phyloP scores from a whole-genome alignment of 2,329 filamentous ascomycete species.

The Xylariales sp. region DNA sequence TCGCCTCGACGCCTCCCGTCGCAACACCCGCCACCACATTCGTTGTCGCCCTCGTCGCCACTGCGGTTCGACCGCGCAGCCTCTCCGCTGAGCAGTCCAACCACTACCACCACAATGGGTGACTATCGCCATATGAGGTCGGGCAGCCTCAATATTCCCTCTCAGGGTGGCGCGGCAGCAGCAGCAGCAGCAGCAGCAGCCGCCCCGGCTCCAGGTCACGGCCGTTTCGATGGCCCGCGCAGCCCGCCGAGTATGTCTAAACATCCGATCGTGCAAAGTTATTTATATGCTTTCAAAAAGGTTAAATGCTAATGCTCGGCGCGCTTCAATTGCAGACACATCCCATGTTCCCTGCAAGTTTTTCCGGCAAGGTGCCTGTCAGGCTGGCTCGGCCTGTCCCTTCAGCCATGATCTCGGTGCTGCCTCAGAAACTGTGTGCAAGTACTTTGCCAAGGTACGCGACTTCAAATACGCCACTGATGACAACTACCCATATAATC shows the following conservation, averaged over 20 bases:
- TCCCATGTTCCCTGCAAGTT: conserved; percentile 99
- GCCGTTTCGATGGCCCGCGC: conserved; percentile 68
- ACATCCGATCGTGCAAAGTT: background rate
- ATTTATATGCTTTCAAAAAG: background rate
- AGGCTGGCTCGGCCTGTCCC: conserved; percentile 94
- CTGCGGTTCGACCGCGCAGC: conserved; percentile 38
- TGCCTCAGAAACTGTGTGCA: conserved; percentile 90
- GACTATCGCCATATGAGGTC: conserved; percentile 69
- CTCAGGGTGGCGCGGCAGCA: conserved; percentile 53
- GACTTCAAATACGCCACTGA: conserved; percentile 6
- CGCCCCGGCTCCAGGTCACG: conserved; percentile 43
- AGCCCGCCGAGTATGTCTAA: conserved; percentile 71
- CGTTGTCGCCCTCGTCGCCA: conserved; percentile 21
- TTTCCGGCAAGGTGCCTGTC: conserved; percentile 95
- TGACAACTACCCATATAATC: background rate
- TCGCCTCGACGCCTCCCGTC: conserved; percentile 13
- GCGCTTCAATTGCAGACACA: conserved; percentile 71
- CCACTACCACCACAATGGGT: conserved; percentile 52
- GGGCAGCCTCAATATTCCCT: conserved; percentile 66
- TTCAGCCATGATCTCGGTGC: conserved; percentile 94
- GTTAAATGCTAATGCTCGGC: conserved; percentile 25
- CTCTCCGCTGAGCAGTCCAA: conserved; percentile 30
- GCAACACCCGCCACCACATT: conserved; percentile 8
- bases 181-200: conserved; percentile 49
- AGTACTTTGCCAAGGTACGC: conserved; percentile 96